Conservation (phyloP, 2,329 filamentous ascomycete genomes). For the Aspergillus aculeatus region DNA sequence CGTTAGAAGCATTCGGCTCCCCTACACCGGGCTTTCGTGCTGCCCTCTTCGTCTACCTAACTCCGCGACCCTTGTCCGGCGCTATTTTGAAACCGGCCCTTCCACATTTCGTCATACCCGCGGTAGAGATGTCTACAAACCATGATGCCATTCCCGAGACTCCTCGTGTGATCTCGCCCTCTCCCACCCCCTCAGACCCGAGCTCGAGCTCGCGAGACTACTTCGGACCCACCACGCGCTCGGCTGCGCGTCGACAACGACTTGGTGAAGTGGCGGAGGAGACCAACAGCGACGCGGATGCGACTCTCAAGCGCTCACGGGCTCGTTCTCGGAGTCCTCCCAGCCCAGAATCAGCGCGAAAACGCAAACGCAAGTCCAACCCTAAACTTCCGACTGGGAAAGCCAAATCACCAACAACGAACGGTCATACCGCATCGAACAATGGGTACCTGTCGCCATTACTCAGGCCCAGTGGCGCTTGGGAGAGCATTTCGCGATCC, state of each 20-base stretch:
- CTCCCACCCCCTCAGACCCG: conserved; percentile 64
- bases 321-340: conserved; percentile 56
- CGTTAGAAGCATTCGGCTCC: conserved; percentile 19
- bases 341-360: conserved; percentile 49
- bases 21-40: conserved; percentile 24
- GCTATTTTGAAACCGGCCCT: conserved; percentile 40
- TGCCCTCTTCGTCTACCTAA: conserved; percentile 18
- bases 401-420: conserved; percentile 36
- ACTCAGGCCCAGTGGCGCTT: conserved; percentile 61
- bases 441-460: conserved; percentile 39
- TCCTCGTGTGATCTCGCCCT: conserved; percentile 86
- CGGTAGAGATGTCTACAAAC: conserved; percentile 43
- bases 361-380: conserved; percentile 40
- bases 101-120: conserved; percentile 46
- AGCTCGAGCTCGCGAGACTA: conserved; percentile 56
- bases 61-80: conserved; percentile 26
- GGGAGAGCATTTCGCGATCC: conserved; percentile 85
- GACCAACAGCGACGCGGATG: conserved; percentile 51
- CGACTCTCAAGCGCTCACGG: conserved; percentile 58
- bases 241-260: conserved; percentile 59
- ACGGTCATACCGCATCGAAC: conserved; percentile 35
- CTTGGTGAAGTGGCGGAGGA: conserved; percentile 50
- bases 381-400: conserved; percentile 43
- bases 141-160: conserved; percentile 67
- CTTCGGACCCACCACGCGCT: conserved; percentile 73